Base-by-base conservation (phyloP, 2,329 filamentous ascomycete genomes). In the Xylariaceae sp. region DNA sequence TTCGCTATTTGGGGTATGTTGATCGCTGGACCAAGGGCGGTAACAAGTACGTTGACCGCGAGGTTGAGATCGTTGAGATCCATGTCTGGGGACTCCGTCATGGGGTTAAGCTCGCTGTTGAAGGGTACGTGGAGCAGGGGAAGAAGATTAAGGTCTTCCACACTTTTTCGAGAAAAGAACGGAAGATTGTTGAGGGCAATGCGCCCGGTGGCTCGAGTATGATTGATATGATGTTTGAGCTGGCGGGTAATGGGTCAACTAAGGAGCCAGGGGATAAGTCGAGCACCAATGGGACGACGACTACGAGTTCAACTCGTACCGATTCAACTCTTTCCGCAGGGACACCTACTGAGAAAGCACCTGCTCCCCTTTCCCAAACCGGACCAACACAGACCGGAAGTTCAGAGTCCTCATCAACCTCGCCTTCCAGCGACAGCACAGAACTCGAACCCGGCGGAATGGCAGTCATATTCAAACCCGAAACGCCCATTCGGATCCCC, bases 1-100 rank as follows among this genome's bases (percentile, higher is more conserved):
- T 95, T 61, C 82, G 94, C 8, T 97, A 90, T 83, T 81, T 99
- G 15, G 81, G 82, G 35, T 99, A 99, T 71, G 90, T 97, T 8
- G 89, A 96, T 68, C 83, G 89, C 10, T 97, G 93, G 93, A 83
- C 89, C 2, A 75, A 85, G 57, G 76, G 84, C 34, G 84, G 82
- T 15, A 96, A 95, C 74, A 81, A 82, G 56, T 99, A 97, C 68
- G 77, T 90, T 6, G 93, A 97, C 69, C 80, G 89, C 15, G 84
- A 87, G 52, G 82, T 97, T 1, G 92, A 97, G 74, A 85, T 97
- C 47, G 72, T 92, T 9, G 93, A 97, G 73, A 80, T 99, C 0
- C 92, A 96, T 69, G 84, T 92, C 10, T 97, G 91, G 90, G 94
- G 92, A 0, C 72, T 97, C 54, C 80, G 90, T 51, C 87, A 92